phyloP scores from a whole-genome alignment of 2,329 filamentous ascomycete genomes.

The Fonsecaea erecta region DNA sequence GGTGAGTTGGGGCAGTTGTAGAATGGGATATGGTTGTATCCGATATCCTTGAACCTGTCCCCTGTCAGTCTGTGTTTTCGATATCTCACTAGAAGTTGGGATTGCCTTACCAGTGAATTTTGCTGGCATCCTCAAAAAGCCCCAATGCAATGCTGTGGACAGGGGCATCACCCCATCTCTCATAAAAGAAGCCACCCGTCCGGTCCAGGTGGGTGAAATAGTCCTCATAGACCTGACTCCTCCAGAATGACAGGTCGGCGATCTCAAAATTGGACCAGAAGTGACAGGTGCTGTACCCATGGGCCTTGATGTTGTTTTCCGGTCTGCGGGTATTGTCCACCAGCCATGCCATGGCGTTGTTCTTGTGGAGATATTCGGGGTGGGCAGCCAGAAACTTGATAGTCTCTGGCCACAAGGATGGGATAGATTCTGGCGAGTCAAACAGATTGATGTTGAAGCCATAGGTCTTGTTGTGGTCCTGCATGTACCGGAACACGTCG shows the following conservation, averaged over 20 bases:
- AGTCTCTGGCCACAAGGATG: conserved; percentile 93
- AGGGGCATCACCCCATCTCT: conserved; percentile 96
- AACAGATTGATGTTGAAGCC: conserved; percentile 98
- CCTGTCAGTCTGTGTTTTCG: background rate
- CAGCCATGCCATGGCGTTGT: conserved; percentile 87
- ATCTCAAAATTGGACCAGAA: conserved; percentile 99
- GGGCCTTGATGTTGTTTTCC: conserved; percentile 76
- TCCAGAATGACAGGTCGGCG: conserved; percentile 89
- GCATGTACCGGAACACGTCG: conserved; percentile 97
- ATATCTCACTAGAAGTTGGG: background rate
- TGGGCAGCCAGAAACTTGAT: conserved; percentile 85
- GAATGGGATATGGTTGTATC: conserved; percentile 97
- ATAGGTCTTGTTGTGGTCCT: conserved; percentile 97
- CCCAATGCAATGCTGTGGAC: conserved; percentile 94
- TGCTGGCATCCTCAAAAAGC: conserved; percentile 85
- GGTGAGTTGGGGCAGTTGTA: conserved; percentile 98
- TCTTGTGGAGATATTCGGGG: conserved; percentile 76
- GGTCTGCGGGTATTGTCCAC: conserved; percentile 77
- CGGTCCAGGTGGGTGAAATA: conserved; percentile 96
- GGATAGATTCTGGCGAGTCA: conserved; percentile 84
- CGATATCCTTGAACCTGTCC: conserved; percentile 94
- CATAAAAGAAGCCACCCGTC: conserved; percentile 97
- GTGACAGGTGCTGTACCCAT: conserved; percentile 96
- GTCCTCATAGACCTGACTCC: conserved; percentile 85
- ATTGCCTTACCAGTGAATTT: conserved; percentile 81